Conservation (phyloP, 1,139 yeast species). For the Saccharomyces hybrid region DNA sequence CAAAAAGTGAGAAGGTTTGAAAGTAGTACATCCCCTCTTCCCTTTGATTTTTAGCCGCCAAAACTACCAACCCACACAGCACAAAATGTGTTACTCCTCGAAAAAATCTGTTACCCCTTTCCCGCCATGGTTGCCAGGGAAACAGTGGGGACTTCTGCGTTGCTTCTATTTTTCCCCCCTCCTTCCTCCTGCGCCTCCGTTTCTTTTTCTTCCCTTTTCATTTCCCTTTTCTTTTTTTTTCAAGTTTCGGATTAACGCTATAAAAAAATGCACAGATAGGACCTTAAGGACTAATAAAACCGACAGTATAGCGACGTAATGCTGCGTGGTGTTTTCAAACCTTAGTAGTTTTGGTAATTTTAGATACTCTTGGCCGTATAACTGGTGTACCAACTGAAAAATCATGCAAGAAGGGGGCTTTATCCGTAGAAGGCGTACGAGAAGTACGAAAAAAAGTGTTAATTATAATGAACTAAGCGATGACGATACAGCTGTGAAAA, state of each 20-base stretch:
- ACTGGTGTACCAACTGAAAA: background rate
- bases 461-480: constrained; percentile 18
- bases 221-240: background rate
- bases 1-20: background rate
- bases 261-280: background rate
- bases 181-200: background rate
- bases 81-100: background rate
- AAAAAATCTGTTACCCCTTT: background rate
- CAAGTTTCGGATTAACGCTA: background rate
- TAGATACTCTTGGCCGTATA: background rate
- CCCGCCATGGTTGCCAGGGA: background rate
- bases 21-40: background rate
- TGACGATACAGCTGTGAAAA: constrained; percentile 3
- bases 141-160: background rate
- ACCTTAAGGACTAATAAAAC: background rate
- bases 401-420: constrained; percentile 28
- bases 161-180: background rate
- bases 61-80: background rate
- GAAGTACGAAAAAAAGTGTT: constrained; percentile 13
- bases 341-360: background rate
- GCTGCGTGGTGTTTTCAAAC: background rate
- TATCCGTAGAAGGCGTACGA: constrained; percentile 20
- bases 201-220: background rate
- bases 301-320: background rate
- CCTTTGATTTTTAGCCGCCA: background rate